Evolutionary conservation across 148 eudicot species (phyloP).

Genomic region (Fagopyrum homotropicum): DNA sequence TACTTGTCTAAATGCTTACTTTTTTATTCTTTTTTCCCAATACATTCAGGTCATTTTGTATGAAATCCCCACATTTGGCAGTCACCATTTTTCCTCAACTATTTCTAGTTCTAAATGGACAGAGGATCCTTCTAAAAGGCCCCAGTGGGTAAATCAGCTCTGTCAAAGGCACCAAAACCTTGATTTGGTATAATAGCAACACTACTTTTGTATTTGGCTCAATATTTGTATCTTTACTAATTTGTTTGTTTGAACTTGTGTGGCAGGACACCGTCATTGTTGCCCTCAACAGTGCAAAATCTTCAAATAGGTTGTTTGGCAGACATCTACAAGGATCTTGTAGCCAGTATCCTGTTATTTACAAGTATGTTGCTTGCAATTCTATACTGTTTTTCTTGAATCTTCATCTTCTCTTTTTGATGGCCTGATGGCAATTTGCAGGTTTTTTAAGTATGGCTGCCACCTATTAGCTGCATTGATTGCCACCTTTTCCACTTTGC

Average conservation of each 20-base stretch:
- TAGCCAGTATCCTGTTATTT: slow-evolving; percentile 17
- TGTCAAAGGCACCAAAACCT: slow-evolving; percentile 36
- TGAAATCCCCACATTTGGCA: slow-evolving; percentile 70
- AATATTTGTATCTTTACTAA: slow-evolving; percentile 6
- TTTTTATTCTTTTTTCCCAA: slow-evolving; percentile 20
- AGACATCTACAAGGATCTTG: slow-evolving; percentile 27
- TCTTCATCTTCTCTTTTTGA: slow-evolving; percentile 14
- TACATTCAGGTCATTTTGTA: slow-evolving; percentile 63
- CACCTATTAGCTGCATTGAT: slow-evolving; percentile 43
- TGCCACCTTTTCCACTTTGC: slow-evolving; percentile 60
- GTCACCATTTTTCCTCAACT: slow-evolving; percentile 67
- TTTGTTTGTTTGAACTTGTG: neutral
- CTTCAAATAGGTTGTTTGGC: slow-evolving; percentile 47
- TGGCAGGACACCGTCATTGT: slow-evolving; percentile 58
- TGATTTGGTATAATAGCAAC: slow-evolving; percentile 55
- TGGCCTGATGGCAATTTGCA: slow-evolving; percentile 27
- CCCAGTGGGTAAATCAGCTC: slow-evolving; percentile 73
- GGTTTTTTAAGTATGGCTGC: slow-evolving; percentile 42
- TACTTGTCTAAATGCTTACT: slow-evolving; percentile 11
- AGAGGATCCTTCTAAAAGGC: slow-evolving; percentile 33
- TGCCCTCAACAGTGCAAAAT: slow-evolving; percentile 66
- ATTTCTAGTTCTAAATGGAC: slow-evolving; percentile 26
- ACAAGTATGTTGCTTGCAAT: slow-evolving; percentile 37
- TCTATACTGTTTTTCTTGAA: neutral
- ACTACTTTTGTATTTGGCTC: neutral